These are phyloP conservation scores for Phytophthora pisi DNA, from an alignment of 352 stramenopile species.

Conservation along the genomic window DNA sequence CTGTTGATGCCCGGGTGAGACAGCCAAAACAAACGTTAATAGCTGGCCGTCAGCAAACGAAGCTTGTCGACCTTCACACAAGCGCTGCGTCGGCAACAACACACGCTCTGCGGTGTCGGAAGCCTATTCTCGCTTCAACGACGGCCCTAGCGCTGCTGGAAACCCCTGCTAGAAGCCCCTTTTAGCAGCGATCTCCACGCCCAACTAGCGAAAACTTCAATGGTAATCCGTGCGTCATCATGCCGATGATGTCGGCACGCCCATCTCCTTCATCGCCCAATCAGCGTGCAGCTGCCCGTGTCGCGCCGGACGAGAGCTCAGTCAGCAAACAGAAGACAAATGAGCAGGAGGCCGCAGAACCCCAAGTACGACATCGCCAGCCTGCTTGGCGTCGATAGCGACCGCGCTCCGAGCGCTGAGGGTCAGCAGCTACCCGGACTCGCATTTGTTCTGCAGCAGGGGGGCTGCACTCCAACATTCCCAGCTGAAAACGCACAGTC, in stretches of 20 bases:
- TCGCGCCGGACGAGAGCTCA: constrained; percentile 6
- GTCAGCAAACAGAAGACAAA: constrained; percentile 10
- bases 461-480: background rate
- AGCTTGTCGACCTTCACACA: too few relatives aligned
- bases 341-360: background rate
- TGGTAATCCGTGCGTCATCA: background rate
- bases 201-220: background rate
- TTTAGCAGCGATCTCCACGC: too few relatives aligned
- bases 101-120: too few relatives aligned
- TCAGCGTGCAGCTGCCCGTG: background rate
- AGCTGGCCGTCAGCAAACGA: too few relatives aligned
- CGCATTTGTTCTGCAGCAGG: constrained; percentile 19
- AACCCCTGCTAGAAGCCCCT: too few relatives aligned
- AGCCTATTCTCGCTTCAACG: too few relatives aligned
- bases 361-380: constrained; percentile 32
- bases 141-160: too few relatives aligned
- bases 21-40: too few relatives aligned
- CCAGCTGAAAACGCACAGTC: background rate
- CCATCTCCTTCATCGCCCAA: background rate
- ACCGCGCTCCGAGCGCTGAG: too few relatives aligned
- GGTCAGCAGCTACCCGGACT: constrained; percentile 20
- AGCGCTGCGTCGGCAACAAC: too few relatives aligned
- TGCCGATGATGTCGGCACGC: background rate
- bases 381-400: constrained; percentile 10
- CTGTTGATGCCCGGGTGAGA: too few relatives aligned